Percentiles rank a stretch among this genome's conserved stretches.
Conservation (phyloP, 148 eudicot species). For the Cornus florida region DNA sequence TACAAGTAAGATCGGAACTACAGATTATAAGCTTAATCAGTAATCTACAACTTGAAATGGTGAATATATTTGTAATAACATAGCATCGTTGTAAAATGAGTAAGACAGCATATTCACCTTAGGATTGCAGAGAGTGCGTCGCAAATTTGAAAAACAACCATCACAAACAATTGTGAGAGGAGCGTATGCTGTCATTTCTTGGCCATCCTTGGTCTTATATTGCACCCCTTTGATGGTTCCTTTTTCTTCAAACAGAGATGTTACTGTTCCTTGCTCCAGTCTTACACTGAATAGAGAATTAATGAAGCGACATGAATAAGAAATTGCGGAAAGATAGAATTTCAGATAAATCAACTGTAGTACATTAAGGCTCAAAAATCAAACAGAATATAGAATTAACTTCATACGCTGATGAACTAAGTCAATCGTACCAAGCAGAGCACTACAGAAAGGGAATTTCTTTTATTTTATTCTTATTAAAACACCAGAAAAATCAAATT, state of each 20-base stretch:
- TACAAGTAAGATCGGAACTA: too few species aligned
- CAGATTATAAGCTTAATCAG: too few species aligned
- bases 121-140: constrained; percentile 8
- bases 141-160: constrained; percentile 52
- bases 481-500: too few species aligned
- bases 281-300: constrained; percentile 12
- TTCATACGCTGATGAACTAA: background rate
- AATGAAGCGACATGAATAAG: background rate
- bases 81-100: too few species aligned
- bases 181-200: constrained; percentile 12
- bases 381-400: background rate
- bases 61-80: too few species aligned
- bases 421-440: background rate
- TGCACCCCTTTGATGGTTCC: constrained; percentile 2
- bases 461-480: too few species aligned
- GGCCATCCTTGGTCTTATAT: constrained; percentile 9
- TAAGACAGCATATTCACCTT: constrained; percentile 1
- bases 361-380: background rate
- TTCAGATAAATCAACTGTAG: too few species aligned
- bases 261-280: constrained; percentile 18
- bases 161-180: constrained; percentile 39
- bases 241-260: background rate
- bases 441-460: background rate
- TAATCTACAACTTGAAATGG: too few species aligned
- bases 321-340: too few species aligned